Evolutionary conservation across 2,329 filamentous ascomycete species (phyloP).

Genomic region (Sarocladiaceae sp.): DNA sequence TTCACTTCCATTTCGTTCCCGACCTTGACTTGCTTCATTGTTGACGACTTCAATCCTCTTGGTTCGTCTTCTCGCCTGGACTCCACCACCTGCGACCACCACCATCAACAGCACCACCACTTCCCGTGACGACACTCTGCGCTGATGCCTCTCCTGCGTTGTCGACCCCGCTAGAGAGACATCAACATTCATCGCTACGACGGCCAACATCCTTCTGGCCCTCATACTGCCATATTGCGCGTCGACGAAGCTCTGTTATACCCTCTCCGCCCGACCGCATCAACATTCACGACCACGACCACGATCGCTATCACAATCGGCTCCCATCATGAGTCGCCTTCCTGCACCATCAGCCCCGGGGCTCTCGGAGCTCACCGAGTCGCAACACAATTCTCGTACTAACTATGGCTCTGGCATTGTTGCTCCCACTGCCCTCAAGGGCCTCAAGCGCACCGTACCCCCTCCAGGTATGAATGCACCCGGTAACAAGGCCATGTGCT

Average conservation of each 20-base stretch:
- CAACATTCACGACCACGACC: conserved; percentile 6
- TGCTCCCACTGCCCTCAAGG: conserved; percentile 32
- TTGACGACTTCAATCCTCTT: background rate
- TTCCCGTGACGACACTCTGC: background rate
- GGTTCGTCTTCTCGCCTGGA: background rate
- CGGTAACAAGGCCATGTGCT: background rate
- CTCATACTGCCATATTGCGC: conserved; percentile 1
- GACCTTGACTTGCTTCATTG: background rate
- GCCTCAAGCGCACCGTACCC: conserved; percentile 45
- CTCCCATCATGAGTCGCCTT: conserved; percentile 7
- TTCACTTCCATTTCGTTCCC: background rate
- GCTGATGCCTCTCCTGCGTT: conserved; percentile 5
- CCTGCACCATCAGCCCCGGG: conserved; percentile 15
- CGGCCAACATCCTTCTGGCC: conserved; percentile 4
- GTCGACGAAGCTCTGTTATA: background rate
- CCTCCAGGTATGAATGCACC: conserved; percentile 34
- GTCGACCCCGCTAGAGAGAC: conserved; percentile 5
- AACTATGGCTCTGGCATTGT: conserved; percentile 23
- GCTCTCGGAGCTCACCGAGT: conserved; percentile 51
- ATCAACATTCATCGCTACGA: background rate
- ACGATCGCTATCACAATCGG: conserved; percentile 11
- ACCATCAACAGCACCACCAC: background rate
- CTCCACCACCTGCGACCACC: background rate
- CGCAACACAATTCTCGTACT: conserved; percentile 53
- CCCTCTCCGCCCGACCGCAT: background rate